Conservation (phyloP, 139 green algal genomes). For the Chlorella vulgaris region DNA sequence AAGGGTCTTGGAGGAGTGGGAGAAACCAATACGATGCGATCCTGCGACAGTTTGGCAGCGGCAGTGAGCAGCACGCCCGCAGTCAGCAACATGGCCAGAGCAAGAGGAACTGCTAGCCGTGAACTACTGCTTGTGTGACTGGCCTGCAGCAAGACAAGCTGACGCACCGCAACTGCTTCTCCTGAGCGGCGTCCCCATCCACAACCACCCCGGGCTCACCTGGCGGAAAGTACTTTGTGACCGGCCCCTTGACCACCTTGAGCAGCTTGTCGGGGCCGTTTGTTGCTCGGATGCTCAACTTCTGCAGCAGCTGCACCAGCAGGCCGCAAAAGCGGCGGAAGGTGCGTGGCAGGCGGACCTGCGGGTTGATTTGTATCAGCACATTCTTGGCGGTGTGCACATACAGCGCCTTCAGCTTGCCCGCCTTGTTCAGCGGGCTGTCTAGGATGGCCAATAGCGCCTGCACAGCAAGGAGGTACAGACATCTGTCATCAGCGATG, state of each 20-base stretch:
- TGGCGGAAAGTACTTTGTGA: slow-evolving; percentile 84
- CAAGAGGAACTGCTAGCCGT: too few species aligned
- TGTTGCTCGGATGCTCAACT: slow-evolving; percentile 93
- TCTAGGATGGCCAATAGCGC: slow-evolving; percentile 93
- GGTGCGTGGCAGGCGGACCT: slow-evolving; percentile 92
- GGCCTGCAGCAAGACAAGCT: too few species aligned
- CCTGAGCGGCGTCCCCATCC: neutral
- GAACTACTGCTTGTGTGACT: too few species aligned
- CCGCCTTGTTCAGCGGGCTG: slow-evolving; percentile 94
- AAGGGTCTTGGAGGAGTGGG: slow-evolving; percentile 56
- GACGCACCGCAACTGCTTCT: too few species aligned
- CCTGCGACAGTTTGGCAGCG: slow-evolving; percentile 15
- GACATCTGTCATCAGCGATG: too few species aligned
- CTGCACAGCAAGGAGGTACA: slow-evolving; percentile 45
- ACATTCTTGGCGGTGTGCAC: slow-evolving; percentile 92
- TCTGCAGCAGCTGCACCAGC: slow-evolving; percentile 98
- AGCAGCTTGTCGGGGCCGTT: slow-evolving; percentile 97
- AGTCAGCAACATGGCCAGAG: too few species aligned
- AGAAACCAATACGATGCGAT: slow-evolving; percentile 83
- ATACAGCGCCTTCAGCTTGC: slow-evolving; percentile 88
- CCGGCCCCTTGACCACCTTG: slow-evolving; percentile 90
- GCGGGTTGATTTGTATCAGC: slow-evolving; percentile 91
- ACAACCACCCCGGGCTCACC: slow-evolving; percentile 8
- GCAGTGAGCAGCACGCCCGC: too few species aligned
- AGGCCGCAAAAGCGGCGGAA: slow-evolving; percentile 96